These are phyloP conservation scores for Mrakia hoshinonis DNA, from an alignment of 768 basidiomycete species.

Conservation along the genomic window DNA sequence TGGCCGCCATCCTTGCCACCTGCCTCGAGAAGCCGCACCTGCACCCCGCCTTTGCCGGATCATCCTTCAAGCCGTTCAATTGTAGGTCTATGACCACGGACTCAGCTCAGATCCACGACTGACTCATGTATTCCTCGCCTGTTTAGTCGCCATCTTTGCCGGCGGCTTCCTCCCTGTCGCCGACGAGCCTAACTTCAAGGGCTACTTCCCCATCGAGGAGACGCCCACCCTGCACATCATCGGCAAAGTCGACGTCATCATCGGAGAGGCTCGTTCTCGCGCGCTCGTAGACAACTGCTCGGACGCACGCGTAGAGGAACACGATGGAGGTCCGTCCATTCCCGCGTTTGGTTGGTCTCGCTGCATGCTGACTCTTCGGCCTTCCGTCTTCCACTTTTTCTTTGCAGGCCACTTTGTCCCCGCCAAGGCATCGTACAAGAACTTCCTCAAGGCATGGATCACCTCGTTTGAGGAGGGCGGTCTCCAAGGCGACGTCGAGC, in stretches of 20 bases:
- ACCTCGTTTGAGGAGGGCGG: constrained; percentile 29
- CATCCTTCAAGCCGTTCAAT: constrained; percentile 2
- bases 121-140: constrained; percentile 40
- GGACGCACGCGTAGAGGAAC: constrained; percentile 56
- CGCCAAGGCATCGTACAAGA: constrained; percentile 64
- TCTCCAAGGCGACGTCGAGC: constrained; percentile 22
- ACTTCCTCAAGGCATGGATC: constrained; percentile 59
- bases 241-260: constrained; percentile 68
- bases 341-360: too few species aligned
- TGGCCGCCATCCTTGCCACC: constrained; percentile 62
- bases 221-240: constrained; percentile 72
- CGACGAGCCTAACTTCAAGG: constrained; percentile 42
- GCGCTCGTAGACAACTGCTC: constrained; percentile 47
- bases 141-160: constrained; percentile 63
- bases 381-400: constrained; percentile 1
- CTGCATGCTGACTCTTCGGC: neutral
- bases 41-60: constrained; percentile 2
- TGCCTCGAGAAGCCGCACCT: constrained; percentile 47
- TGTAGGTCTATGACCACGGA: too few species aligned
- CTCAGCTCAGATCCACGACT: too few species aligned
- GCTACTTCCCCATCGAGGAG: constrained; percentile 46
- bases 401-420: constrained; percentile 71
- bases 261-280: constrained; percentile 56
- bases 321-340: constrained; percentile 62
- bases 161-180: constrained; percentile 55